phyloP scores from a whole-genome alignment of 768 basidiomycete genomes.

The Trametes cinnabarina region DNA sequence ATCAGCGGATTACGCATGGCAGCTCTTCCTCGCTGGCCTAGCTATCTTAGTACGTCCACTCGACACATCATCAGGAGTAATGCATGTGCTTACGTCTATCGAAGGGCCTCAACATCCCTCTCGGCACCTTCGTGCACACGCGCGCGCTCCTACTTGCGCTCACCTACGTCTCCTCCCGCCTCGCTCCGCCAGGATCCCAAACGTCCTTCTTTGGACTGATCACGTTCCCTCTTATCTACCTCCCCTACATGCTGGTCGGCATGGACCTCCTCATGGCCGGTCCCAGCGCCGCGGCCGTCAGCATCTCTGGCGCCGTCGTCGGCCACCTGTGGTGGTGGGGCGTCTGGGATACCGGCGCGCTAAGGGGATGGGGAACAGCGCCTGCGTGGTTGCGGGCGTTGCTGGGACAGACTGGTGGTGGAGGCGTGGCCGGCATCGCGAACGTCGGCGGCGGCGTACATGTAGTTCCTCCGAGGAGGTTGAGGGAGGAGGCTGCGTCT shows the following conservation, averaged over 20 bases:
- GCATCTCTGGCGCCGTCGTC: constrained; percentile 67
- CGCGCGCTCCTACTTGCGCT: constrained; percentile 67
- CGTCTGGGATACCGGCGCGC: constrained; percentile 50
- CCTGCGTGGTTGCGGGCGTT: constrained; percentile 56
- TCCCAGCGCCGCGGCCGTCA: constrained; percentile 49
- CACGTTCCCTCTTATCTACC: constrained; percentile 66
- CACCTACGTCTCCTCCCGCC: constrained; percentile 63
- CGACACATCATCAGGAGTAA: background rate
- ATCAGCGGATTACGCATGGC: constrained; percentile 78
- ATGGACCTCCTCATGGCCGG: constrained; percentile 71
- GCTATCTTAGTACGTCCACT: constrained; percentile 56
- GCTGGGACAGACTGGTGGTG: constrained; percentile 39
- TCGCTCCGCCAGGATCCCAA: constrained; percentile 63
- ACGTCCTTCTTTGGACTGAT: constrained; percentile 80
- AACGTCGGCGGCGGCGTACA: constrained; percentile 50
- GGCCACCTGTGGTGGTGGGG: constrained; percentile 85
- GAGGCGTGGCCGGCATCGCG: constrained; percentile 30
- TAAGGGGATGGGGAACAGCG: constrained; percentile 47
- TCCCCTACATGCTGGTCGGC: constrained; percentile 70
- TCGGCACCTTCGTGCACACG: constrained; percentile 53
- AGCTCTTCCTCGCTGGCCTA: constrained; percentile 53
- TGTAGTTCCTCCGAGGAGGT: constrained; percentile 45
- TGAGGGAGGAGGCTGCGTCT: constrained; percentile 21
- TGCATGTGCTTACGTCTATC: background rate
- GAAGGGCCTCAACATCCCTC: constrained; percentile 58